Percentiles rank a stretch among this genome's conserved stretches.
Evolutionary conservation across 805 yeast species (phyloP).

Genomic region (Lachancea thermotolerans): DNA sequence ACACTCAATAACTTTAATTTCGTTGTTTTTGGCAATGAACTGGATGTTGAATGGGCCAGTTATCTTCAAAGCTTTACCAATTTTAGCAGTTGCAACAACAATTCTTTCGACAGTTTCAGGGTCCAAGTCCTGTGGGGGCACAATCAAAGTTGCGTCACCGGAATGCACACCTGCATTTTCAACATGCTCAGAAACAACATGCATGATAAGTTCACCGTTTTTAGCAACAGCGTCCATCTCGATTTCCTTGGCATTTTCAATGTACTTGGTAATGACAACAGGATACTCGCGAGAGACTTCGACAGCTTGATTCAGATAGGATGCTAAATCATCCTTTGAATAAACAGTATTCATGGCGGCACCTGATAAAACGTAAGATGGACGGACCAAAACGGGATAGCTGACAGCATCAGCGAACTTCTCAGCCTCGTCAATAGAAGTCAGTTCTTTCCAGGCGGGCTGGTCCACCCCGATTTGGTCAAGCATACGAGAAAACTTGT

Average conservation of each 20-base stretch:
- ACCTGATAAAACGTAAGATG: conserved; percentile 94
- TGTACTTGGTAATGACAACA: conserved; percentile 93
- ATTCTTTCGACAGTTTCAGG: conserved; percentile 87
- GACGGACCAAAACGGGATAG: conserved; percentile 95
- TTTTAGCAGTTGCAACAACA: conserved; percentile 92
- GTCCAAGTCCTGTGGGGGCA: conserved; percentile 93
- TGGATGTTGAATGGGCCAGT: conserved; percentile 98
- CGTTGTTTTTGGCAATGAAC: conserved; percentile 90
- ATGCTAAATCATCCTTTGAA: conserved; percentile 79
- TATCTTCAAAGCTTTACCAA: conserved; percentile 88
- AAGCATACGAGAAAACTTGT: conserved; percentile 95
- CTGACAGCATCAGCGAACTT: conserved; percentile 83
- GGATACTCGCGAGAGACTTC: conserved; percentile 98
- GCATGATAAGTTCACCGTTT: conserved; percentile 92
- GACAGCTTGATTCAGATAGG: conserved; percentile 87
- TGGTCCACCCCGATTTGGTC: conserved; percentile 96
- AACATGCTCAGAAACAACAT: conserved; percentile 96
- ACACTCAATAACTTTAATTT: conserved; percentile 96
- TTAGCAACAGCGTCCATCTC: conserved; percentile 98
- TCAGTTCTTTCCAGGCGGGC: conserved; percentile 98
- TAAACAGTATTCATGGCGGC: conserved; percentile 99
- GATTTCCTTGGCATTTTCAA: conserved; percentile 94
- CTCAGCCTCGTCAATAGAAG: conserved; percentile 89
- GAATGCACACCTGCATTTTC: conserved; percentile 99
- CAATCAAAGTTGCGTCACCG: conserved; percentile 96